Conservation (phyloP, 768 basidiomycete species). For the Amanita molliuscula region DNA sequence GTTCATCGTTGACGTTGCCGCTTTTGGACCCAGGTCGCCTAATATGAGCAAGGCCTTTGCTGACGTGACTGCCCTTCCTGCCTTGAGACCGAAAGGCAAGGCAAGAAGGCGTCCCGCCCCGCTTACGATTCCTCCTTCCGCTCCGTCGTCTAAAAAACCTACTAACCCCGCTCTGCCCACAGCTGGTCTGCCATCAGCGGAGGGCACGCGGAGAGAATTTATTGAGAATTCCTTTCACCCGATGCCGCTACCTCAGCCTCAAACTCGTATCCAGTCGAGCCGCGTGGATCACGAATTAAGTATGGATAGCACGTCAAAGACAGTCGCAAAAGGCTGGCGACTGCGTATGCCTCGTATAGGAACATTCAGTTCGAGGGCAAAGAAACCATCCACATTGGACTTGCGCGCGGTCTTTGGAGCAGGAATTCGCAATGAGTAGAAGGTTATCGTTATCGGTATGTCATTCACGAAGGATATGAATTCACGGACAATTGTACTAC, state of each 20-base stretch:
- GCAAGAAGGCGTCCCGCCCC: constrained; percentile 27
- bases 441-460: no score
- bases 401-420: constrained; percentile 1
- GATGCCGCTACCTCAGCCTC: constrained; percentile 3
- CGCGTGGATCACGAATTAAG: background rate
- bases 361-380: background rate
- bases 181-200: constrained; percentile 7
- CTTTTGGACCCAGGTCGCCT: constrained; percentile 20
- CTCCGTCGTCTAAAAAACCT: constrained; percentile 8
- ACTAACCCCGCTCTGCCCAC: constrained; percentile 7
- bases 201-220: constrained; percentile 17
- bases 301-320: background rate
- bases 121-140: constrained; percentile 14
- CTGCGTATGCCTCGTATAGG: background rate
- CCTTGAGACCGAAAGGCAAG: constrained; percentile 12
- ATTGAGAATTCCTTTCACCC: constrained; percentile 24
- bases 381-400: background rate
- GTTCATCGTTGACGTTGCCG: constrained; percentile 25
- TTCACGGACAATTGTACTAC: background rate
- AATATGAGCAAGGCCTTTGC: constrained; percentile 5
- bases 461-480: background rate
- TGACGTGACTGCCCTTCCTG: background rate
- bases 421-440: background rate
- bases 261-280: background rate
- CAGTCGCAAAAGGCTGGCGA: background rate